Percentiles rank a stretch among this genome's conserved stretches.
Conservation (phyloP, 768 basidiomycete species). For the Sporobolomyces roseus region DNA sequence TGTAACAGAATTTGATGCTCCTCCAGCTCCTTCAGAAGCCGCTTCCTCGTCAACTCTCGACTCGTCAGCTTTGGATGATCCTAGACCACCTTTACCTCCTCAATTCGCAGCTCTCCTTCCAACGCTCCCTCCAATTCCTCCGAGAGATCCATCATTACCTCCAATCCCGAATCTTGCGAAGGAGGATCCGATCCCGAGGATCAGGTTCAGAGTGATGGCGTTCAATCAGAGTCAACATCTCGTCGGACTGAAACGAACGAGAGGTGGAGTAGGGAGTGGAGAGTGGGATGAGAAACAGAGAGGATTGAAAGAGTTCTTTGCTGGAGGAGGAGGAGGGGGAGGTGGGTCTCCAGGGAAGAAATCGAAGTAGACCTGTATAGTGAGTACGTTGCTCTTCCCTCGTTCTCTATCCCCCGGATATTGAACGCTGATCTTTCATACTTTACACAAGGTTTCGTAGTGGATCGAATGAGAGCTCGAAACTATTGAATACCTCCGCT, state of each 20-base stretch:
- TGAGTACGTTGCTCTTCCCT: no score
- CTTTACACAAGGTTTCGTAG: no score
- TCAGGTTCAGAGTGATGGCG: slow-evolving; percentile 39
- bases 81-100: background rate
- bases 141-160: slow-evolving; percentile 19
- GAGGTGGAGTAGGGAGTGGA: slow-evolving; percentile 50
- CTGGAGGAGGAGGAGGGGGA: background rate
- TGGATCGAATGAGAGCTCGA: no score
- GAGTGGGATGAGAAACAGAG: slow-evolving; percentile 50
- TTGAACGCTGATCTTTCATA: no score
- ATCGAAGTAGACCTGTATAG: no score
- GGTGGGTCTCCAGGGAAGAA: no score
- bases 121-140: slow-evolving; percentile 26
- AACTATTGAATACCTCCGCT: no score
- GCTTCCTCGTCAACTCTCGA: background rate
- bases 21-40: slow-evolving; percentile 26
- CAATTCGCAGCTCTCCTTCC: slow-evolving; percentile 7
- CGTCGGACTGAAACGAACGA: slow-evolving; percentile 49
- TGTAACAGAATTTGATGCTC: slow-evolving; percentile 1
- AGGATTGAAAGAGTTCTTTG: slow-evolving; percentile 42
- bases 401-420: no score
- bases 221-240: slow-evolving; percentile 50
- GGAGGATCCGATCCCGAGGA: slow-evolving; percentile 30
- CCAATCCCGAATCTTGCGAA: background rate
- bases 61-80: background rate